phyloP scores from a whole-genome alignment of 352 stramenopile species.

The Globisporangium recalcitrans region DNA sequence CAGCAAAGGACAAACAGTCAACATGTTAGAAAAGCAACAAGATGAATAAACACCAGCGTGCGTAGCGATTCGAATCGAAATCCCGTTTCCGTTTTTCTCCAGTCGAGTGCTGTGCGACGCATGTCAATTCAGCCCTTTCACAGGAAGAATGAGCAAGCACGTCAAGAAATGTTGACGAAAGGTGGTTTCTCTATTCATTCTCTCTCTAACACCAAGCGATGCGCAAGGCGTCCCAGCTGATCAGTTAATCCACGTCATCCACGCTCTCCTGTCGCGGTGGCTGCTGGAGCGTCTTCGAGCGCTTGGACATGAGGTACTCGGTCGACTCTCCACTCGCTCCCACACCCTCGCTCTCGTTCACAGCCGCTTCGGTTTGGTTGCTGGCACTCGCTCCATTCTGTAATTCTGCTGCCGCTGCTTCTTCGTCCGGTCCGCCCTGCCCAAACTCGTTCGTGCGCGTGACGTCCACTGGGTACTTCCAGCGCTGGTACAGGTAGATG shows the following conservation, averaged over 20 bases:
- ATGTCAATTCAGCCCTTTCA: neutral
- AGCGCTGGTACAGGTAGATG: conserved; percentile 99
- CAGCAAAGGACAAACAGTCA: neutral
- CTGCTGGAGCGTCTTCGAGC: conserved; percentile 35
- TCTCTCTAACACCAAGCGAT: too few species aligned
- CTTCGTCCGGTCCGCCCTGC: conserved; percentile 65
- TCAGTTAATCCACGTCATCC: conserved; percentile 8
- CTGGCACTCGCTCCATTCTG: neutral
- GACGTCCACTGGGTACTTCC: conserved; percentile 93
- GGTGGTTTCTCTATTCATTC: too few species aligned
- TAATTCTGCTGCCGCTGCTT: conserved; percentile 16
- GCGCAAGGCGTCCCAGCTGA: neutral
- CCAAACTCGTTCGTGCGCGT: conserved; percentile 93
- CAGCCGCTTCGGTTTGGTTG: conserved; percentile 2
- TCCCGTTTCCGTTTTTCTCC: neutral
- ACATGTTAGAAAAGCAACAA: neutral
- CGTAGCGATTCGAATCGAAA: neutral
- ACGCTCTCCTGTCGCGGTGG: neutral
- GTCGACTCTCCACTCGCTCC: conserved; percentile 37
- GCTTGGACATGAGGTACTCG: conserved; percentile 55
- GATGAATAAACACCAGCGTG: neutral
- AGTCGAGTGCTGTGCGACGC: neutral
- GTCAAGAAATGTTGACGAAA: too few species aligned
- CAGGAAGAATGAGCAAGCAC: too few species aligned
- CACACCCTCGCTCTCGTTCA: conserved; percentile 17